Conservation (phyloP, 192 early-diverging fungal species). For the Coemansia asiatica region DNA sequence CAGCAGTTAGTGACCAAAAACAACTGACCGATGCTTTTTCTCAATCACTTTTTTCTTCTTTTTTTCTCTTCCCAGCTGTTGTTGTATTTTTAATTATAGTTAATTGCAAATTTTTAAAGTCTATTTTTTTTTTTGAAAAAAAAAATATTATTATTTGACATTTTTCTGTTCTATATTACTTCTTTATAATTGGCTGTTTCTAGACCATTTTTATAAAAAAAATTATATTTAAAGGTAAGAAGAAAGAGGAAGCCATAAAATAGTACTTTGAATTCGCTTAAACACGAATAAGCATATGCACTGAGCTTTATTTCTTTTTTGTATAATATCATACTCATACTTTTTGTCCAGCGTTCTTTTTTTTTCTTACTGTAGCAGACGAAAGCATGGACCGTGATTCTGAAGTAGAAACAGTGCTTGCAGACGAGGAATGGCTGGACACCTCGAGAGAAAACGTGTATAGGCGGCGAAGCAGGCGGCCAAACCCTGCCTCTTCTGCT, state of each 20-base stretch:
- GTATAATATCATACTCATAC: not conserved
- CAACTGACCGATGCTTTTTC: not conserved
- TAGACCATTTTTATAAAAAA: not conserved
- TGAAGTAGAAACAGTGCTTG: conserved; percentile 42
- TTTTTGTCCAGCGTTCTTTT: not conserved
- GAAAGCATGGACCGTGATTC: conserved; percentile 48
- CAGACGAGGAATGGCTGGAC: conserved; percentile 43
- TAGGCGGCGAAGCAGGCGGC: conserved; percentile 7
- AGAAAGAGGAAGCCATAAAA: not conserved
- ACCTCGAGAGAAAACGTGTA: conserved; percentile 8
- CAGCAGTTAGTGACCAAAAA: no score
- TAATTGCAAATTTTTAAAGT: not conserved
- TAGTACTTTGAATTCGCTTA: not conserved
- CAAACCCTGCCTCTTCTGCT: conserved; percentile 8
- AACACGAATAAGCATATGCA: not conserved
- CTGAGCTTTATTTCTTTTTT: not conserved
- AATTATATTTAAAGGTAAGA: not conserved
- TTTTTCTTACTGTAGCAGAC: not conserved
- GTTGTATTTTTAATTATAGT: conserved; percentile 11
- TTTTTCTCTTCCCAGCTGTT: not conserved
- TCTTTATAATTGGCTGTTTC: not conserved
- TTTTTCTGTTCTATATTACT: conserved; percentile 6
- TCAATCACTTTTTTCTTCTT: not conserved
- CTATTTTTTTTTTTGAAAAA: not conserved
- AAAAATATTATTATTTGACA: not conserved